phyloP scores from a whole-genome alignment of 202 grass and related monocot species.

The Zoysia matrella region DNA sequence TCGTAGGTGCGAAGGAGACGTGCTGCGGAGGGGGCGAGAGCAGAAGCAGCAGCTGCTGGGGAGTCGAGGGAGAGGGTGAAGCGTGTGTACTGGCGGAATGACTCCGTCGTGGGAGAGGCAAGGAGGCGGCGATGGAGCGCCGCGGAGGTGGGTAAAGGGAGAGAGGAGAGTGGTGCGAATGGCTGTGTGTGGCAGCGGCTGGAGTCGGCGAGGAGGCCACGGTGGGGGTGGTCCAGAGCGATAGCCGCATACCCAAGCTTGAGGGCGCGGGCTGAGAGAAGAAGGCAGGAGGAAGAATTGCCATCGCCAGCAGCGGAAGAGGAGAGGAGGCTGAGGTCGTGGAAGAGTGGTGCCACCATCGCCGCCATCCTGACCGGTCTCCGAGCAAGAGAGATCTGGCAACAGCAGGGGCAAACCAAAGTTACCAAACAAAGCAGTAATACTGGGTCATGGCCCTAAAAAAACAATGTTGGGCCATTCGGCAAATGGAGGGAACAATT shows the following conservation, averaged over 20 bases:
- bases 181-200: not conserved
- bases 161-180: constrained; percentile 39
- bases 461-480: no score
- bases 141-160: constrained; percentile 56
- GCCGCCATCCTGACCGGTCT: no score
- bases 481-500: no score
- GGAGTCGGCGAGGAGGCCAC: constrained; percentile 58
- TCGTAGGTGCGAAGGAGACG: constrained; percentile 74
- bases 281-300: not conserved
- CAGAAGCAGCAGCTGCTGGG: constrained; percentile 40
- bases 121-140: constrained; percentile 41
- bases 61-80: constrained; percentile 66
- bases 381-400: no score
- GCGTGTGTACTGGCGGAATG: constrained; percentile 80
- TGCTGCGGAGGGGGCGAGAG: constrained; percentile 41
- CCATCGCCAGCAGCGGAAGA: not conserved
- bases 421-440: no score
- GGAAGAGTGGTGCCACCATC: constrained; percentile 43
- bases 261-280: constrained; percentile 49
- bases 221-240: constrained; percentile 71
- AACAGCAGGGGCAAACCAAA: no score
- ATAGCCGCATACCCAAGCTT: constrained; percentile 66
- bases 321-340: not conserved
- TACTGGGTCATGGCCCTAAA: no score
- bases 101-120: constrained; percentile 21